phyloP scores from a whole-genome alignment of 306 rosid genomes.

The Lathyrus aphaca region DNA sequence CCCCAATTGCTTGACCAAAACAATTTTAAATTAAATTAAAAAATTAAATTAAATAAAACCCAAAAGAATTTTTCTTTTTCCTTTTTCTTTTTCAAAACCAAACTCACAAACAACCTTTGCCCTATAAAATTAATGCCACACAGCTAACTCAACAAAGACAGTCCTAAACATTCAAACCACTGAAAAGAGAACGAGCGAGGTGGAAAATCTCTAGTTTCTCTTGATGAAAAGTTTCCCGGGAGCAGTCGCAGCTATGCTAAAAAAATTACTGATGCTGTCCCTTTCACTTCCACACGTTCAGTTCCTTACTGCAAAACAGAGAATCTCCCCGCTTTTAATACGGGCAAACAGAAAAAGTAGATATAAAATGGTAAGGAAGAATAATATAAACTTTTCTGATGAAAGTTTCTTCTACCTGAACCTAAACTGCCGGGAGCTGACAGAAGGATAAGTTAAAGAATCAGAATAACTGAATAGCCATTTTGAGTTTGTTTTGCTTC shows the following conservation, averaged over 20 bases:
- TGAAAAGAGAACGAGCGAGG: slow-evolving; percentile 38
- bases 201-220: slow-evolving; percentile 42
- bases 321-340: slow-evolving; percentile 43
- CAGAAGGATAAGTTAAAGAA: slow-evolving; percentile 38
- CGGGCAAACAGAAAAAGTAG: slow-evolving; percentile 27
- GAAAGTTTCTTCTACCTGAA: slow-evolving; percentile 58
- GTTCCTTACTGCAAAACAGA: slow-evolving; percentile 57
- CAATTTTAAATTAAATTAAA: slow-evolving; percentile 45
- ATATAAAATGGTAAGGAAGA: slow-evolving; percentile 23
- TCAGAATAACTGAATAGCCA: slow-evolving; percentile 87
- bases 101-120: slow-evolving; percentile 61
- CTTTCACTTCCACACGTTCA: slow-evolving; percentile 54
- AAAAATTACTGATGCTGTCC: slow-evolving; percentile 79
- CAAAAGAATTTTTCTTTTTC: slow-evolving; percentile 11
- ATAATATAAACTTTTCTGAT: slow-evolving; percentile 44
- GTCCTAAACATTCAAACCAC: slow-evolving; percentile 53
- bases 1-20: slow-evolving; percentile 54
- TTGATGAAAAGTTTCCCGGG: slow-evolving; percentile 62
- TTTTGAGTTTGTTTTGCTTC: slow-evolving; percentile 98
- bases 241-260: slow-evolving; percentile 70
- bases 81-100: slow-evolving; percentile 28
- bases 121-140: slow-evolving; percentile 53
- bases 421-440: slow-evolving; percentile 51
- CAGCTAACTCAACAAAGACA: slow-evolving; percentile 51
- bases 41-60: slow-evolving; percentile 30